Percentiles rank a stretch among this genome's conserved stretches.
These are phyloP conservation scores for Naganishia sp. DNA, from an alignment of 1,284 basidiomycete genomes.

Conservation along the genomic window DNA sequence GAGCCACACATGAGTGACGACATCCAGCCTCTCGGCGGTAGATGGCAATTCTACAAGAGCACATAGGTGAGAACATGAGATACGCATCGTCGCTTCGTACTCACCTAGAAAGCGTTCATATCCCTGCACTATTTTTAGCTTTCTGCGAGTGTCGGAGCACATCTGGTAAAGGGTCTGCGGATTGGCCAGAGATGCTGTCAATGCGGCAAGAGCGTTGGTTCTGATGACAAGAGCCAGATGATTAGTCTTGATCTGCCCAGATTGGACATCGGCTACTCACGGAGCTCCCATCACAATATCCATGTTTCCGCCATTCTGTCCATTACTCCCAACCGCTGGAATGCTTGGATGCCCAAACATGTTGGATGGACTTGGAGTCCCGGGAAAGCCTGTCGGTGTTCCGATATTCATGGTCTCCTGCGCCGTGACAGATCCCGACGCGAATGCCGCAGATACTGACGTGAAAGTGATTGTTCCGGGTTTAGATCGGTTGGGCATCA, in stretches of 20 bases:
- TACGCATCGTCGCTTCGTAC: conserved; percentile 28
- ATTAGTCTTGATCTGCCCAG: not conserved
- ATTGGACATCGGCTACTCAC: conserved; percentile 11
- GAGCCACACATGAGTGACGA: conserved; percentile 89
- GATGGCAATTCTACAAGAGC: conserved; percentile 45
- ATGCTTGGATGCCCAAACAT: conserved; percentile 11
- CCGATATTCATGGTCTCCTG: conserved; percentile 21
- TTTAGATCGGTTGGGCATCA: conserved; percentile 19
- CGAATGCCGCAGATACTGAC: conserved; percentile 18
- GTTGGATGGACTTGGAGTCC: conserved; percentile 4
- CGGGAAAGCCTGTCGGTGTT: conserved; percentile 8
- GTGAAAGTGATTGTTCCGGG: conserved; percentile 19
- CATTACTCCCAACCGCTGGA: not conserved
- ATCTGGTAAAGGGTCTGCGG: conserved; percentile 51
- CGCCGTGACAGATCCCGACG: not conserved
- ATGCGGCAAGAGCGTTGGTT: conserved; percentile 51
- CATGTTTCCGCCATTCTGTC: conserved; percentile 19
- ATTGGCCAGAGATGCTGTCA: conserved; percentile 52
- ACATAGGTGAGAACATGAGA: not conserved
- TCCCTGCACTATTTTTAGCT: conserved; percentile 48
- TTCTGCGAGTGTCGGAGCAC: conserved; percentile 47
- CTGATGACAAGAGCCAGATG: not conserved
- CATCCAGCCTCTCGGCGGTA: conserved; percentile 51
- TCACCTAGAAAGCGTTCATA: conserved; percentile 50
- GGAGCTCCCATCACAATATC: conserved; percentile 32